Evolutionary conservation across 768 basidiomycete genomes (phyloP).

Genomic region (Dioszegia crocea): DNA sequence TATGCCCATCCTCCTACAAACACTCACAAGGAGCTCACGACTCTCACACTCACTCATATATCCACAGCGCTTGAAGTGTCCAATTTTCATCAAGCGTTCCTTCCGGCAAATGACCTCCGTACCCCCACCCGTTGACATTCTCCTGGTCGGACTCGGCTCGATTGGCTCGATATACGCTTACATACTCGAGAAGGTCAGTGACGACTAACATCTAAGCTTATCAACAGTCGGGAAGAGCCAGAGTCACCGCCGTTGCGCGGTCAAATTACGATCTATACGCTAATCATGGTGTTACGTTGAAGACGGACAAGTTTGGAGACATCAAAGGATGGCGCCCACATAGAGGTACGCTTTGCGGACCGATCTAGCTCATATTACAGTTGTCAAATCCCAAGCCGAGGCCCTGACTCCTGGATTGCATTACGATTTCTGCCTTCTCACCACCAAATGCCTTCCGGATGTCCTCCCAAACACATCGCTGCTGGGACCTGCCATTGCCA

Average conservation of each 20-base stretch:
- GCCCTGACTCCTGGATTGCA: slow-evolving; percentile 57
- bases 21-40: no score
- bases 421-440: slow-evolving; percentile 64
- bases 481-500: slow-evolving; percentile 51
- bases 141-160: slow-evolving; percentile 42
- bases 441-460: slow-evolving; percentile 71
- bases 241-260: slow-evolving; percentile 68
- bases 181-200: slow-evolving; percentile 63
- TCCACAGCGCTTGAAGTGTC: no score
- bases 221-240: slow-evolving; percentile 56
- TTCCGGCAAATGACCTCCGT: neutral
- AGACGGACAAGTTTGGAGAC: slow-evolving; percentile 61
- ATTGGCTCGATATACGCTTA: slow-evolving; percentile 42
- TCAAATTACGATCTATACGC: slow-evolving; percentile 59
- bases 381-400: slow-evolving; percentile 59
- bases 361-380: no score
- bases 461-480: neutral
- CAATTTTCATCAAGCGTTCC: no score
- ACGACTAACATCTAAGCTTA: neutral
- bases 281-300: slow-evolving; percentile 46
- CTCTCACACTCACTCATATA: no score
- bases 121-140: slow-evolving; percentile 20
- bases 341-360: slow-evolving; percentile 60
- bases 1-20: no score
- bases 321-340: slow-evolving; percentile 63